Conservation (phyloP, 148 eudicot species). For the Persicaria tinctoria region DNA sequence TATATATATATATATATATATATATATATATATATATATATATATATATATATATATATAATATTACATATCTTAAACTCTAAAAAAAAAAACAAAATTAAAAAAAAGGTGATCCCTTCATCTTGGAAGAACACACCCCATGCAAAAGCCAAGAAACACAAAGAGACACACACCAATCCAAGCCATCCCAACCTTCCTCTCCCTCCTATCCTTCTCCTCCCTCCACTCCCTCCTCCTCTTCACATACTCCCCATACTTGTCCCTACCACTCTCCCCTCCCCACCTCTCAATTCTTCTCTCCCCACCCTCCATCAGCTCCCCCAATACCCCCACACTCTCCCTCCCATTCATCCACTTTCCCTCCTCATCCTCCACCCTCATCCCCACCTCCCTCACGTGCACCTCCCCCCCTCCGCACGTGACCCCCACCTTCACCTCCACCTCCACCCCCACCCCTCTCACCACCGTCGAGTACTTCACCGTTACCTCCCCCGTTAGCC, state of each 20-base stretch:
- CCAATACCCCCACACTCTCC: slow-evolving; percentile 37
- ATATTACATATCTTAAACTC: too few species aligned
- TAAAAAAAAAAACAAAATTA: too few species aligned
- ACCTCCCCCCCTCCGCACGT: slow-evolving; percentile 39
- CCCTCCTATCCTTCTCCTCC: background rate
- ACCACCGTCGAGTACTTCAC: slow-evolving; percentile 32
- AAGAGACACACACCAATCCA: background rate
- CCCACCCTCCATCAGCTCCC: slow-evolving; percentile 35
- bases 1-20: too few species aligned
- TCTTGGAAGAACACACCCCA: background rate
- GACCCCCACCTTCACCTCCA: slow-evolving; percentile 33
- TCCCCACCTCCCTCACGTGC: slow-evolving; percentile 45
- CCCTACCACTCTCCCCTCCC: slow-evolving; percentile 9
- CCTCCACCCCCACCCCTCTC: slow-evolving; percentile 17
- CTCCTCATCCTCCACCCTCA: slow-evolving; percentile 49
- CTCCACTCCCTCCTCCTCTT: slow-evolving; percentile 6
- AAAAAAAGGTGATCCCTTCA: too few species aligned
- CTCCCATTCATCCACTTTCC: slow-evolving; percentile 41
- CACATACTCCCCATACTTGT: slow-evolving; percentile 11
- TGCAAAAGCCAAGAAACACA: background rate
- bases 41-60: too few species aligned
- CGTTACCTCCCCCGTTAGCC: slow-evolving; percentile 36
- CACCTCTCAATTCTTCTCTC: slow-evolving; percentile 23
- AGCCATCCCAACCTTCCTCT: background rate
- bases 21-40: too few species aligned